Evolutionary conservation across 352 stramenopile genomes (phyloP), one percentile per base, ranked within the genome.

Genomic region (Lagenidium giganteum): DNA sequence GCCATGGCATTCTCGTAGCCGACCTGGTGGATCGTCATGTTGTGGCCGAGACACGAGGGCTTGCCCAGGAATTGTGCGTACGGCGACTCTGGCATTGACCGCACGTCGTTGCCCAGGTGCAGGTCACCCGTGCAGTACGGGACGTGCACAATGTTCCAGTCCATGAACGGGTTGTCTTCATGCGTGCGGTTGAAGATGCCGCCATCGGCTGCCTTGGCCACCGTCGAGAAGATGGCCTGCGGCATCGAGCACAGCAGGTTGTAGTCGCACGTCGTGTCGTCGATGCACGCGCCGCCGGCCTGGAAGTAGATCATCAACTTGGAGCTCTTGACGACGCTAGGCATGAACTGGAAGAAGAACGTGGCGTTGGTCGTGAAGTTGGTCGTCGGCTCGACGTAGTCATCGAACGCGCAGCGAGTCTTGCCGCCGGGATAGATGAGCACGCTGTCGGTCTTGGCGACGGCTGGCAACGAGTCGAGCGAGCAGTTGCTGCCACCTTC

Each of bases 311-410:
- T 46, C 43, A 90, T 50, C 13, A 90, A 51, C 53, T 90, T 89
- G n/a, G n/a, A n/a, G 26, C 50, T 70, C 47, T 83, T 84, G 46
- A 54, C 59, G 14, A 55, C 49, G 24, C 64, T 62, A 18, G 77
- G 72, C 52, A 87, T 87, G 13, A 87, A 62, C 51, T 86, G 71
- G 59, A 87, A 87, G 47, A 86, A 86, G 58, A 78, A 90, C 9
- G 74, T 78, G 14, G 65, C 51, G 48, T 69, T 70, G 14, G 65
- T 60, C n/a, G 45, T 56, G 51, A 64, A 76, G 5, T n/a, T 37
- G 14, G 58, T 67, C 34, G 39, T 31, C 11, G 41, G 38, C 31
- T 69, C 48, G 28, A 33, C 34, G 26, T 64, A 76, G 34, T 64
- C 54, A 50, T 83, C 70, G 29, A 74, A 76, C 8, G 64, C 68